Evolutionary conservation across 306 rosid genomes (phyloP), one percentile per base, ranked within the genome.

Genomic region (Vachellia collinsii): DNA sequence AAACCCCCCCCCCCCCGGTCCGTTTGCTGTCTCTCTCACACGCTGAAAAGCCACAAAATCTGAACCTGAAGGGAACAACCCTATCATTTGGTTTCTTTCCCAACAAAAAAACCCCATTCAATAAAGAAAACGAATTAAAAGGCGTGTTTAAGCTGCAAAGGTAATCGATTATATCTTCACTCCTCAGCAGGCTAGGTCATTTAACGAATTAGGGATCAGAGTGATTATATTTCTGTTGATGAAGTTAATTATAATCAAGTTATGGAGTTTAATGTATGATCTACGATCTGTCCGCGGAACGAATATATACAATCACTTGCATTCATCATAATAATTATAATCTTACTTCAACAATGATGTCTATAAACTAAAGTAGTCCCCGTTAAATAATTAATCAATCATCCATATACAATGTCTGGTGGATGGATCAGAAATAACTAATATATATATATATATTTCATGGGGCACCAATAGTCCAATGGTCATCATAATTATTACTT

Each of bases 401-500:
- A 42, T 56, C 69, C 22, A 14, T 38, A 34, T 62, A 62, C 12
- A 76, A 29, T 25, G 46, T 29, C 25, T 69, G 51, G 23, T 29
- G 2, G 34, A 29, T 11, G 53, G 47, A 68, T 16, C 41, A 54
- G 13, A 76, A 76, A 29, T 67, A 78, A 79, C 19, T 58, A 70
- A 51, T 29, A 29, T 29, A 29, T 29, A 29, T 29, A 29, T 29
- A 13, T 19, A 29, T 46, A 67, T 44, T 46, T 42, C n/a, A 43
- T 70, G 1, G 56, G 34, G 13, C 56, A 19, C 65, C 3, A 43
- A 13, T 29, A 29, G 34, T 29, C 34, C 34, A 29, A 2, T 46
- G 13, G 47, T 20, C 50, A 70, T 20, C 50, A 70, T 46, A 64
- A 81, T 70, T 36, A 76, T 81, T 44, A 38, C 53, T 37, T 7